Conservation (phyloP, 495 filamentous ascomycete species). For the Penicillium alfredii region DNA sequence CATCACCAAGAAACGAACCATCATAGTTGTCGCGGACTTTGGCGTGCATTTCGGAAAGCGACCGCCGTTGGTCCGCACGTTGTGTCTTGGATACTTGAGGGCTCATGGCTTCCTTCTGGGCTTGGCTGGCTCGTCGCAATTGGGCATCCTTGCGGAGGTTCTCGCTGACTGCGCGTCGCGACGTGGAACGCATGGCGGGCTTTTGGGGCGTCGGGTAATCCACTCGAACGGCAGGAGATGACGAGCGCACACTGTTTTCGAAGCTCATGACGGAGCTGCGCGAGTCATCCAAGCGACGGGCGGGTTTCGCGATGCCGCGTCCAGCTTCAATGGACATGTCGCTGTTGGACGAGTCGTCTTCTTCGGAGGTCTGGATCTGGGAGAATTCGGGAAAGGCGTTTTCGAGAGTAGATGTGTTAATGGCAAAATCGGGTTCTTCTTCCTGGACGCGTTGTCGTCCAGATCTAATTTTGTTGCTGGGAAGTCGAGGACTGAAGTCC, state of each 20-base stretch:
- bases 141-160: slow-evolving; percentile 43
- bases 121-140: slow-evolving; percentile 36
- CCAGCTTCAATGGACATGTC: slow-evolving; percentile 43
- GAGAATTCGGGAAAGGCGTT: slow-evolving; percentile 59
- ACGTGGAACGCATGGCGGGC: slow-evolving; percentile 18
- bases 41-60: slow-evolving; percentile 50
- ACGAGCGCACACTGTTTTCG: slow-evolving; percentile 43
- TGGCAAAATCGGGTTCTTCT: slow-evolving; percentile 41
- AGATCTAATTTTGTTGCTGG: slow-evolving; percentile 29
- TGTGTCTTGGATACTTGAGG: slow-evolving; percentile 32
- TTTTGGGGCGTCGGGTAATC: slow-evolving; percentile 45
- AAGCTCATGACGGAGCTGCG: slow-evolving; percentile 43
- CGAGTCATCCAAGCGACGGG: slow-evolving; percentile 35
- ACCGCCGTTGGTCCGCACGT: slow-evolving; percentile 36
- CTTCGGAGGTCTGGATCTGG: slow-evolving; percentile 37
- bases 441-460: slow-evolving; percentile 24
- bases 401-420: slow-evolving; percentile 60
- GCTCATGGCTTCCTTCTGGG: slow-evolving; percentile 43
- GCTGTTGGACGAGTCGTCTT: slow-evolving; percentile 30
- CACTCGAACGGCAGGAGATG: slow-evolving; percentile 42
- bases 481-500: slow-evolving; percentile 35
- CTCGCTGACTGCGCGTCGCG: slow-evolving; percentile 31
- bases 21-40: slow-evolving; percentile 52
- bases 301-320: slow-evolving; percentile 32
- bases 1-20: slow-evolving; percentile 45